Evolutionary conservation across 495 filamentous ascomycete genomes (phyloP).

Genomic region (Trichoderma orchidacearum): DNA sequence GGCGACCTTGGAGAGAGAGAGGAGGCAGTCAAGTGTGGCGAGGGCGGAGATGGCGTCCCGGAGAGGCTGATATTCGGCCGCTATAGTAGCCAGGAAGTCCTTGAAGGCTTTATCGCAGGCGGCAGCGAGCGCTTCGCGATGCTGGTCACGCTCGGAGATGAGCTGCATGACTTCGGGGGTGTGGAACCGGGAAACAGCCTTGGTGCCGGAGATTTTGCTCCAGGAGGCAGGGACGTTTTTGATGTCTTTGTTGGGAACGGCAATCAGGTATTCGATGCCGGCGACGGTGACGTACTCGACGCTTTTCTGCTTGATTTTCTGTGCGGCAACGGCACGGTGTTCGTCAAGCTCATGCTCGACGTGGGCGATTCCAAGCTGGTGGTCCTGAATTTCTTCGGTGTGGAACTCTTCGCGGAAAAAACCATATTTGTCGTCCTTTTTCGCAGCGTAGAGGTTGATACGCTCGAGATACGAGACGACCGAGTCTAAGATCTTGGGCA

Average conservation of each 20-base stretch:
- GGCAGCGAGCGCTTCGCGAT: conserved; percentile 82
- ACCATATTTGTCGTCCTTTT: conserved; percentile 76
- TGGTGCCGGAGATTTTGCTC: conserved; percentile 88
- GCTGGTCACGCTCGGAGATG: conserved; percentile 82
- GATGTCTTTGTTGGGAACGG: conserved; percentile 67
- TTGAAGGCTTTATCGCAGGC: conserved; percentile 83
- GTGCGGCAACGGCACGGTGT: conserved; percentile 56
- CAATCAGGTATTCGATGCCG: conserved; percentile 89
- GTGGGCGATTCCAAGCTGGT: conserved; percentile 82
- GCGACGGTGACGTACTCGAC: conserved; percentile 68
- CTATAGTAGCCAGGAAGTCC: conserved; percentile 54
- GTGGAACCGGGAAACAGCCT: conserved; percentile 86
- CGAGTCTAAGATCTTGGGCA: conserved; percentile 62
- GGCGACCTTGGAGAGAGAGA: conserved; percentile 75
- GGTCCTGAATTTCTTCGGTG: conserved; percentile 68
- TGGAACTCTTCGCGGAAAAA: conserved; percentile 87
- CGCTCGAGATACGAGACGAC: conserved; percentile 63
- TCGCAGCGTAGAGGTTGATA: conserved; percentile 76
- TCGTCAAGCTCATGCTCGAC: conserved; percentile 78
- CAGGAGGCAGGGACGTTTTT: conserved; percentile 86
- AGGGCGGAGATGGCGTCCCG: conserved; percentile 80
- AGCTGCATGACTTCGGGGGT: conserved; percentile 76
- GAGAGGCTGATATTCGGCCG: conserved; percentile 71
- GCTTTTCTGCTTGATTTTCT: conserved; percentile 52
- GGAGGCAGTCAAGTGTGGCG: conserved; percentile 77